Percentiles rank a stretch among this genome's conserved stretches.
Evolutionary conservation across 2,329 filamentous ascomycete species (phyloP).

Genomic region (Eutypa lata): DNA sequence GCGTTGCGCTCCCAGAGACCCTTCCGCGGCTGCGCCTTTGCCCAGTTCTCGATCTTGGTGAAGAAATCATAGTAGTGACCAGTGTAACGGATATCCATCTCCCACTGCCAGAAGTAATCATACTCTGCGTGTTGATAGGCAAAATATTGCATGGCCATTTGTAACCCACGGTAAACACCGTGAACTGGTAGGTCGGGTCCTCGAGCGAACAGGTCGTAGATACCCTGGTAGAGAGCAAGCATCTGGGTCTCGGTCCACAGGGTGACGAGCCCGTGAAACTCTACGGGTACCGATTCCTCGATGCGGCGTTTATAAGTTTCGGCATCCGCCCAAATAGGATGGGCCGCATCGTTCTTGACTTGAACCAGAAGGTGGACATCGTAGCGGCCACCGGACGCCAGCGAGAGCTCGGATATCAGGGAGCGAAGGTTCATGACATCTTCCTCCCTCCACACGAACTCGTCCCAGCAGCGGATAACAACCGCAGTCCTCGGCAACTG

Average conservation of each 20-base stretch:
- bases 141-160: conserved; percentile 95
- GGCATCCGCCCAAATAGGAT: conserved; percentile 76
- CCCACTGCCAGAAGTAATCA: conserved; percentile 92
- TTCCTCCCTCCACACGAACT: conserved; percentile 74
- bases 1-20: conserved; percentile 78
- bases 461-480: conserved; percentile 78
- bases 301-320: conserved; percentile 66
- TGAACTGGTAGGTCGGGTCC: conserved; percentile 74
- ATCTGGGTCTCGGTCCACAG: conserved; percentile 95
- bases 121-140: conserved; percentile 85
- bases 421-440: conserved; percentile 80
- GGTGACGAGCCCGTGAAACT: conserved; percentile 85
- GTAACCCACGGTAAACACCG: conserved; percentile 86
- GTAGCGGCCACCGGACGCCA: conserved; percentile 82
- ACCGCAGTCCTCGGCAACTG: conserved; percentile 65
- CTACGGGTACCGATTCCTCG: conserved; percentile 67
- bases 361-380: conserved; percentile 84
- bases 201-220: conserved; percentile 70
- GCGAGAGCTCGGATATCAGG: conserved; percentile 75
- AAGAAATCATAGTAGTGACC: conserved; percentile 81
- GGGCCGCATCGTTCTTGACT: conserved; percentile 69
- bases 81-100: conserved; percentile 89
- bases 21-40: conserved; percentile 70
- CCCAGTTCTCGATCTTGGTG: conserved; percentile 66
- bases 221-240: conserved; percentile 82